Percentiles rank a stretch among this genome's conserved stretches.
Conservation (phyloP, 73 alveolate species). For the Stentor coeruleus region DNA sequence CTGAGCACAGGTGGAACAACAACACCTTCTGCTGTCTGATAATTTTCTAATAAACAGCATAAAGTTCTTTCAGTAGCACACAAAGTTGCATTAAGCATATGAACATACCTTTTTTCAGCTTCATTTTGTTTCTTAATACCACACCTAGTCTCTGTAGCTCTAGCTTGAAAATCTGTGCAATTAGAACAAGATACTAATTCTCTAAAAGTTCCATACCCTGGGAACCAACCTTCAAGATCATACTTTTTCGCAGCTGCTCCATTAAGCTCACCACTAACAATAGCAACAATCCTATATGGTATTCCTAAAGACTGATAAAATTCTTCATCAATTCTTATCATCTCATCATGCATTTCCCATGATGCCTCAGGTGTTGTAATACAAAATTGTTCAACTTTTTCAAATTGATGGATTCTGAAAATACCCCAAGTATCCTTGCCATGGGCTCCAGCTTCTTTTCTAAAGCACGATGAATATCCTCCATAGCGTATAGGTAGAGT, state of each 20-base stretch:
- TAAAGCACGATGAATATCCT: constrained; percentile 96
- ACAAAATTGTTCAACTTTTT: constrained; percentile 97
- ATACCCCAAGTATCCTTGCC: constrained; percentile 99
- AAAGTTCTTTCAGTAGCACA: constrained; percentile 98
- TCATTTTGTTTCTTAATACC: constrained; percentile 71
- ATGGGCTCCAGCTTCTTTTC: constrained; percentile 99
- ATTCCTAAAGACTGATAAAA: constrained; percentile 85
- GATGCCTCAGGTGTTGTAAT: constrained; percentile 92
- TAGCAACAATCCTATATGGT: constrained; percentile 96
- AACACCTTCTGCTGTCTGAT: constrained; percentile 93
- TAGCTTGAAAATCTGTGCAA: constrained; percentile 98
- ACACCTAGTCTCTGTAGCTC: constrained; percentile 84
- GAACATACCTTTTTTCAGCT: constrained; percentile 85
- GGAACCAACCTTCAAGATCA: constrained; percentile 99
- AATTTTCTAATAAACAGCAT: constrained; percentile 97
- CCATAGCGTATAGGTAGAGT: constrained; percentile 91
- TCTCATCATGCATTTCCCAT: constrained; percentile 87
- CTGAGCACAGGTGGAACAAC: constrained; percentile 86
- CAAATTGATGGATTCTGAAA: constrained; percentile 99
- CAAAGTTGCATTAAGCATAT: constrained; percentile 97
- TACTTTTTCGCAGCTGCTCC: constrained; percentile 99
- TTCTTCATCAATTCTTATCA: constrained; percentile 90
- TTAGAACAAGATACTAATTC: constrained; percentile 99
- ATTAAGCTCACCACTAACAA: constrained; percentile 97
- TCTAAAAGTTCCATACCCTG: constrained; percentile 94